These are phyloP conservation scores for Oryza glumipatula DNA, from an alignment of 176 grass and related monocot species.

Conservation along the genomic window DNA sequence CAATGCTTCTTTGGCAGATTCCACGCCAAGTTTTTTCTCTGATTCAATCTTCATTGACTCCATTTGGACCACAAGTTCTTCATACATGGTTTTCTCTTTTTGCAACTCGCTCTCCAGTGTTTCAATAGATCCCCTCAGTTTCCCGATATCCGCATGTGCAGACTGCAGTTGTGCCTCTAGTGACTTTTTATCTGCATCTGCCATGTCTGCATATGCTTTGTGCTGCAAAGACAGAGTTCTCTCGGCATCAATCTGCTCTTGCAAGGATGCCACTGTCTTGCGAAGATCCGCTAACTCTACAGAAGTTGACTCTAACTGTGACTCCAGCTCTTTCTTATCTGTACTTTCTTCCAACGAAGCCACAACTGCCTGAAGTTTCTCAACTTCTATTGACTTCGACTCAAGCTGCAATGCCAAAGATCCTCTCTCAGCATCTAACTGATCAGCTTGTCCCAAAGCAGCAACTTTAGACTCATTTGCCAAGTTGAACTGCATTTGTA, in stretches of 20 bases:
- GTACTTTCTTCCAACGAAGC: conserved; percentile 53
- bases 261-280: conserved; percentile 53
- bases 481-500: conserved; percentile 65
- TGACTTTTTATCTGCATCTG: conserved; percentile 50
- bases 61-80: conserved; percentile 57
- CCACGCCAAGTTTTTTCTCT: conserved; percentile 33
- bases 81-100: conserved; percentile 50
- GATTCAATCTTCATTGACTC: conserved; percentile 51
- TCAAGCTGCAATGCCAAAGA: conserved; percentile 59
- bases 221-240: conserved; percentile 57
- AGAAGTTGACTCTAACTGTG: conserved; percentile 59
- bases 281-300: conserved; percentile 53
- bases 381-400: conserved; percentile 52
- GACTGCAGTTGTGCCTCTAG: conserved; percentile 60
- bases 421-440: conserved; percentile 53
- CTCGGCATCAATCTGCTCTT: conserved; percentile 60
- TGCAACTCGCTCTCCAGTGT: conserved; percentile 51
- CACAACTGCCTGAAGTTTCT: conserved; percentile 50
- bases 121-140: conserved; percentile 50
- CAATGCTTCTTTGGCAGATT: conserved; percentile 51
- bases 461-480: conserved; percentile 56
- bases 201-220: conserved; percentile 55
- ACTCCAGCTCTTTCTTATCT: conserved; percentile 59
- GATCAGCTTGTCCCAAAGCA: conserved; percentile 50
- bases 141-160: conserved; percentile 51